Conservation (phyloP, 495 filamentous ascomycete genomes). For the Niebla homalea region DNA sequence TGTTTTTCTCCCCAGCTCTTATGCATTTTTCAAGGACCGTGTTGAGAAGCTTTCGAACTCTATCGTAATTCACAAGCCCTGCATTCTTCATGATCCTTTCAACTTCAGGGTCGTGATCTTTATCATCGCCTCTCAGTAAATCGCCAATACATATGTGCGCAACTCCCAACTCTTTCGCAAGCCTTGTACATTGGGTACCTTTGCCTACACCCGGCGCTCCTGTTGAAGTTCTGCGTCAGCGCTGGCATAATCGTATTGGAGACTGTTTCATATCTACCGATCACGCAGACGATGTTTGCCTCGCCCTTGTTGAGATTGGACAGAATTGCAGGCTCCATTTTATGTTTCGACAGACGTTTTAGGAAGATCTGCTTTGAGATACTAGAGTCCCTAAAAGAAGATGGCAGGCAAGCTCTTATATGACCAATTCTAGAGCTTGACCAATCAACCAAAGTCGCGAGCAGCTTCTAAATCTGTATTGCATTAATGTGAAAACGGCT, state of each 20-base stretch:
- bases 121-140: constrained; percentile 19
- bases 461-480: too few relatives aligned
- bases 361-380: too few relatives aligned
- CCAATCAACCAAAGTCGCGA: too few relatives aligned
- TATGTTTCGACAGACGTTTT: too few relatives aligned
- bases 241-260: neutral
- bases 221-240: constrained; percentile 1
- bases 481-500: too few relatives aligned
- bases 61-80: constrained; percentile 16
- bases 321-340: too few relatives aligned
- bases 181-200: constrained; percentile 24
- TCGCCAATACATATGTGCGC: constrained; percentile 26
- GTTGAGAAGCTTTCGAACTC: constrained; percentile 8
- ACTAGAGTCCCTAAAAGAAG: too few relatives aligned
- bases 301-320: neutral
- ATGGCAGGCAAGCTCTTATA: too few relatives aligned
- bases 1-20: constrained; percentile 1
- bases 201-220: constrained; percentile 29
- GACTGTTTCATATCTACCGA: neutral
- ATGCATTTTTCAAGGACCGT: constrained; percentile 14
- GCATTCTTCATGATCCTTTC: constrained; percentile 13
- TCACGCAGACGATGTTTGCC: constrained; percentile 5
- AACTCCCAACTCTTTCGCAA: constrained; percentile 2
- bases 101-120: constrained; percentile 5
- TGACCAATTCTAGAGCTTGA: too few relatives aligned